These are phyloP conservation scores for Sordariomycetes sp. DNA, from an alignment of 2,329 filamentous ascomycete species.

Conservation along the genomic window DNA sequence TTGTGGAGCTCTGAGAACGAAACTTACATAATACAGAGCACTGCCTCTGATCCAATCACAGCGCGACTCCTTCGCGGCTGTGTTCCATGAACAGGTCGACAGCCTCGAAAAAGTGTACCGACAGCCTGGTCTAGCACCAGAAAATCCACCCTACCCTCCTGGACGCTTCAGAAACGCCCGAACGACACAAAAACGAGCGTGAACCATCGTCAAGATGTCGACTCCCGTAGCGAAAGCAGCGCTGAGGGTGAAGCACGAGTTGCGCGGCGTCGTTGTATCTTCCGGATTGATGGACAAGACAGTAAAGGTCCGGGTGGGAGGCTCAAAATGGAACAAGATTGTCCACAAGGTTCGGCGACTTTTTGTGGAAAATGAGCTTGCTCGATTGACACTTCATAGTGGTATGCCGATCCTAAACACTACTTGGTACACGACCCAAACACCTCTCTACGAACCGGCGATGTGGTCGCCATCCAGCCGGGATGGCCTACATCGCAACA, in stretches of 20 bases:
- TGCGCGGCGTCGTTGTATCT: slow-evolving; percentile 65
- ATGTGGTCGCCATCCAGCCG: slow-evolving; percentile 62
- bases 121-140: too few species aligned
- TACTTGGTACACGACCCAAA: slow-evolving; percentile 73
- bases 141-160: too few species aligned
- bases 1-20: too few species aligned
- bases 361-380: background rate
- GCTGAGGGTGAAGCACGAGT: slow-evolving; percentile 36
- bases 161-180: too few species aligned
- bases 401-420: slow-evolving; percentile 53
- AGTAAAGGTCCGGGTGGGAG: slow-evolving; percentile 67
- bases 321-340: slow-evolving; percentile 61
- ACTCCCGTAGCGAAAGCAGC: slow-evolving; percentile 30
- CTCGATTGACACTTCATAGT: slow-evolving; percentile 22
- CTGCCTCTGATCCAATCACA: too few species aligned
- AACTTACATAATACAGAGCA: too few species aligned
- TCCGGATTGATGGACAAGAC: slow-evolving; percentile 71
- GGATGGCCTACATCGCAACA: slow-evolving; percentile 56
- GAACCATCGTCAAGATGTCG: slow-evolving; percentile 24
- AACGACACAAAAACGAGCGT: too few species aligned
- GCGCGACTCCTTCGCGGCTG: too few species aligned
- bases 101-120: too few species aligned
- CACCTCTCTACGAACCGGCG: slow-evolving; percentile 62
- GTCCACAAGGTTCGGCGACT: slow-evolving; percentile 55
- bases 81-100: too few species aligned